phyloP scores from a whole-genome alignment of 352 stramenopile genomes.

The Bremia lactucae region DNA sequence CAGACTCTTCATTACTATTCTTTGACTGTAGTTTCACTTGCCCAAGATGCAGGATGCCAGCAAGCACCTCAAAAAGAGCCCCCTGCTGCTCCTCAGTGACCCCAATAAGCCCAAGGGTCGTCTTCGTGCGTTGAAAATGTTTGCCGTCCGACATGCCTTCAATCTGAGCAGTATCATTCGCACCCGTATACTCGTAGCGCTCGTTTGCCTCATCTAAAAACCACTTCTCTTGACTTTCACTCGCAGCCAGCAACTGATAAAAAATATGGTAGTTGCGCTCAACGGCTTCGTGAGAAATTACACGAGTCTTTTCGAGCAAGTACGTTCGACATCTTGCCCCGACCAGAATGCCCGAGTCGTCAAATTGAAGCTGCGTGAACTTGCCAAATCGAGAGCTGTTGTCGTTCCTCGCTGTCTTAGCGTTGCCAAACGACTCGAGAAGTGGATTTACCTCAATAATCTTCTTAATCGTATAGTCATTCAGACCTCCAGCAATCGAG shows the following conservation, averaged over 20 bases:
- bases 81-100: conserved; percentile 42
- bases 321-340: conserved; percentile 82
- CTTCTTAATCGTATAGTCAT: conserved; percentile 70
- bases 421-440: conserved; percentile 82
- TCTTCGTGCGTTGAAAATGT: conserved; percentile 61
- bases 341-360: conserved; percentile 45
- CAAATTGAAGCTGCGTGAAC: conserved; percentile 94
- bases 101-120: conserved; percentile 53
- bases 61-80: conserved; percentile 64
- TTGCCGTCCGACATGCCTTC: conserved; percentile 61
- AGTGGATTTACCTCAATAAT: conserved; percentile 79
- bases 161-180: conserved; percentile 45
- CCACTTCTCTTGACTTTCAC: conserved; percentile 23
- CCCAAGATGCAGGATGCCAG: conserved; percentile 92
- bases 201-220: conserved; percentile 39
- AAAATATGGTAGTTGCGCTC: conserved; percentile 84
- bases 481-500: conserved; percentile 47
- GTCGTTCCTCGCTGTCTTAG: conserved; percentile 94
- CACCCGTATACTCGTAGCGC: conserved; percentile 54
- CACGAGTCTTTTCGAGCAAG: conserved; percentile 88
- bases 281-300: conserved; percentile 56
- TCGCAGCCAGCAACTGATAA: conserved; percentile 43
- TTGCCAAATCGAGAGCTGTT: conserved; percentile 95
- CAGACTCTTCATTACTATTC: conserved; percentile 63
- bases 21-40: conserved; percentile 88